phyloP scores from a whole-genome alignment of 2,329 filamentous ascomycete species.

The Arthroderma sp. region DNA sequence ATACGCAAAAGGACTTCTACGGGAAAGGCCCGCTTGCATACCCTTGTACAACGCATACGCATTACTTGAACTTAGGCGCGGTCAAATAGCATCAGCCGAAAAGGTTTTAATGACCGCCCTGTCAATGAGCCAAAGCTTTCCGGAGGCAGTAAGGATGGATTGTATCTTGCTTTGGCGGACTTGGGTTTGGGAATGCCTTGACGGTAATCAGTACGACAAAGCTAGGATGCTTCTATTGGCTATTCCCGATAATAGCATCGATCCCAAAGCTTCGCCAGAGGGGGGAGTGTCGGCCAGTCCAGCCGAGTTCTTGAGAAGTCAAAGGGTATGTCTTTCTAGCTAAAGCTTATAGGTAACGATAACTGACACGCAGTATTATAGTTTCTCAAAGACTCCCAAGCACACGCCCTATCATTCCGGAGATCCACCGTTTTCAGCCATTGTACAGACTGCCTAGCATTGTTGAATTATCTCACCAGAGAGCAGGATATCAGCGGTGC shows the following conservation, averaged over 20 bases:
- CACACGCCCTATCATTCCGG: conserved; percentile 42
- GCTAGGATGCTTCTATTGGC: conserved; percentile 29
- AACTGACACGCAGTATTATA: conserved; percentile 42
- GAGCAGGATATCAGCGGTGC: conserved; percentile 21
- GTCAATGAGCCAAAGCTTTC: conserved; percentile 38
- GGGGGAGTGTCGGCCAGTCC: conserved; percentile 15
- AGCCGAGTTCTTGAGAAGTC: conserved; percentile 24
- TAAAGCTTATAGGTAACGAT: neutral
- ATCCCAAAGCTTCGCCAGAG: conserved; percentile 17
- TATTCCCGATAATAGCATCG: conserved; percentile 24
- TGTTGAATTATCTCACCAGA: conserved; percentile 54
- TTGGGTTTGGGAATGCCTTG: conserved; percentile 57
- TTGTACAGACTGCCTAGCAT: conserved; percentile 47
- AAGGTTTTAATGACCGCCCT: conserved; percentile 57
- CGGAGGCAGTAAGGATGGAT: conserved; percentile 23
- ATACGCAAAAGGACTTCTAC: conserved; percentile 60
- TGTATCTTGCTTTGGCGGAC: conserved; percentile 42
- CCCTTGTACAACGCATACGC: conserved; percentile 69
- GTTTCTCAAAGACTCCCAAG: conserved; percentile 40
- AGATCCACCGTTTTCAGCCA: conserved; percentile 38
- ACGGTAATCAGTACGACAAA: conserved; percentile 22
- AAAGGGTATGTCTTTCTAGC: conserved; percentile 22
- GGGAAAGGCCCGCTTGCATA: conserved; percentile 48
- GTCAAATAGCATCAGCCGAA: conserved; percentile 44
- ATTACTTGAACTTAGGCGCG: conserved; percentile 51